Conservation (phyloP, 2,329 filamentous ascomycete genomes). For the Penicillium olsonii region DNA sequence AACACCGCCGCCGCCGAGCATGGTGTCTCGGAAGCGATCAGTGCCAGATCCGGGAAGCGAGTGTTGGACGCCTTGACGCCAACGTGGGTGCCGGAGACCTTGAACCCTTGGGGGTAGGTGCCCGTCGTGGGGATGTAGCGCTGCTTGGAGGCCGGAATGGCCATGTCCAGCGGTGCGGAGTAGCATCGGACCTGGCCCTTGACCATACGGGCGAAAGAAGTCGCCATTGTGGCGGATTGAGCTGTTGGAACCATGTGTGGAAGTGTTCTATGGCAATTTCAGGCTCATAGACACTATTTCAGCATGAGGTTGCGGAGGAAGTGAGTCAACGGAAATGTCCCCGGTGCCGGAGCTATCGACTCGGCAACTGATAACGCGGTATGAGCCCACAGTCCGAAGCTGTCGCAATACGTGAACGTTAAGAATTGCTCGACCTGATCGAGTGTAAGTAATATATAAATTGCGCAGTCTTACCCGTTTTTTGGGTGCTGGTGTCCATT, state of each 20-base stretch:
- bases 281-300: constrained; percentile 5
- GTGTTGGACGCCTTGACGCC: constrained; percentile 94
- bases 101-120: constrained; percentile 87
- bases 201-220: constrained; percentile 35
- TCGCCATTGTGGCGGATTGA: constrained; percentile 35
- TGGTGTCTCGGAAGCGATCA: constrained; percentile 82
- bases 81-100: constrained; percentile 81
- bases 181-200: constrained; percentile 46
- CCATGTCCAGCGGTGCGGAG: constrained; percentile 48
- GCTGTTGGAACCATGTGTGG: constrained; percentile 28
- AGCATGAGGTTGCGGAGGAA: background rate
- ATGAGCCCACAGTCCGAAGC: constrained; percentile 6
- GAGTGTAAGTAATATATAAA: too few species aligned
- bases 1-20: constrained; percentile 91
- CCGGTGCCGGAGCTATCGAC: constrained; percentile 21
- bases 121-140: constrained; percentile 86
- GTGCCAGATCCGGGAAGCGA: constrained; percentile 83
- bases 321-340: constrained; percentile 23
- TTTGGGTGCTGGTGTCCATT: too few species aligned
- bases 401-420: background rate
- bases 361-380: constrained; percentile 11
- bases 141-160: constrained; percentile 75
- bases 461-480: too few species aligned
- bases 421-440: too few species aligned
- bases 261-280: background rate